These are phyloP conservation scores for Pezicula neosporulosa DNA, from an alignment of 2,329 filamentous ascomycete species.

Conservation along the genomic window DNA sequence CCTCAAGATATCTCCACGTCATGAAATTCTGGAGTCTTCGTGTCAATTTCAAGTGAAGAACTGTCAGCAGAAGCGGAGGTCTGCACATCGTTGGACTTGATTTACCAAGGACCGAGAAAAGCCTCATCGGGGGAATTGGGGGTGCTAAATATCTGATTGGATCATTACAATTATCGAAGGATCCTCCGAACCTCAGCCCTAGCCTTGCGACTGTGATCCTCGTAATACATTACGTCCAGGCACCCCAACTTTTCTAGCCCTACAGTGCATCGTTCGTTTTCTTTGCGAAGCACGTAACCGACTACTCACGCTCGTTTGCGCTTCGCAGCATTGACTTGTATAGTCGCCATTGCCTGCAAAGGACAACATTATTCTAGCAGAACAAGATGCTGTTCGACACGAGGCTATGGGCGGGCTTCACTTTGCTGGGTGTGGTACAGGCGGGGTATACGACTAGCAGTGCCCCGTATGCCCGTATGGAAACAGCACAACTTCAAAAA, in stretches of 20 bases:
- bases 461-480: neutral
- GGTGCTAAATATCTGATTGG: neutral
- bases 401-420: too few relatives aligned
- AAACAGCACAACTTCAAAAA: neutral
- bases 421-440: neutral
- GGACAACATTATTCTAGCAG: too few relatives aligned
- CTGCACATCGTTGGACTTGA: neutral
- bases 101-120: neutral
- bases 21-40: neutral
- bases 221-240: constrained; percentile 15
- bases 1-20: neutral
- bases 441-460: neutral
- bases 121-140: neutral
- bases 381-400: too few relatives aligned
- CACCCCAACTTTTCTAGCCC: constrained; percentile 13
- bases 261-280: constrained; percentile 18
- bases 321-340: constrained; percentile 19
- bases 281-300: constrained; percentile 13
- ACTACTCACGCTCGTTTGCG: constrained; percentile 21
- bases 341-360: constrained; percentile 14
- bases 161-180: neutral
- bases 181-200: constrained; percentile 12
- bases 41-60: neutral
- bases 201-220: constrained; percentile 7
- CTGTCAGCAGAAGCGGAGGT: neutral